phyloP scores from a whole-genome alignment of 2,329 filamentous ascomycete genomes.

The Colletotrichum theobromicola region DNA sequence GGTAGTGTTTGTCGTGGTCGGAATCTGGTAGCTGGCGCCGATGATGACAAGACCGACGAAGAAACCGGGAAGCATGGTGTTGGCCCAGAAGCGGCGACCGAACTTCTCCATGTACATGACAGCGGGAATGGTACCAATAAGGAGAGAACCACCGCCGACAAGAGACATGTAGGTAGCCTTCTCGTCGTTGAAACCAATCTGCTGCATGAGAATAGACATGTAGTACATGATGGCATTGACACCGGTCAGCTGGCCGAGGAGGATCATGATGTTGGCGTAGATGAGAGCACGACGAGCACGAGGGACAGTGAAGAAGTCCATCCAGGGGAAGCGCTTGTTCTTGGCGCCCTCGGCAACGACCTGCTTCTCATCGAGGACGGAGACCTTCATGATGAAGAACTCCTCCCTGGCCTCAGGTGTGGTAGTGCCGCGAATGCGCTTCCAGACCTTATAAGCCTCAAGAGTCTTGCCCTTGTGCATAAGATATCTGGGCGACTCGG shows the following conservation, averaged over 20 bases:
- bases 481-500: constrained; percentile 71
- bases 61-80: constrained; percentile 73
- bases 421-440: constrained; percentile 69
- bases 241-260: constrained; percentile 73
- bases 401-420: constrained; percentile 66
- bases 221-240: constrained; percentile 77
- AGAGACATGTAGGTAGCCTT: constrained; percentile 76
- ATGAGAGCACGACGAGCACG: constrained; percentile 69
- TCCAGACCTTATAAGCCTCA: constrained; percentile 67
- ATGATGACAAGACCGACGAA: constrained; percentile 73
- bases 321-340: constrained; percentile 68
- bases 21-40: constrained; percentile 66
- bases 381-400: constrained; percentile 74
- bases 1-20: constrained; percentile 46
- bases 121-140: constrained; percentile 71
- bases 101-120: constrained; percentile 76
- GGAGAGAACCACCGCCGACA: constrained; percentile 70
- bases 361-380: constrained; percentile 62
- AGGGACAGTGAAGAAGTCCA: constrained; percentile 76
- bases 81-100: constrained; percentile 77
- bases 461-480: constrained; percentile 65
- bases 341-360: constrained; percentile 53
- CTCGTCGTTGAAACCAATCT: constrained; percentile 69
- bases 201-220: constrained; percentile 69
- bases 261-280: constrained; percentile 74